Conservation (phyloP, 176 grass and related monocot genomes). For the Oryza officinalis region DNA sequence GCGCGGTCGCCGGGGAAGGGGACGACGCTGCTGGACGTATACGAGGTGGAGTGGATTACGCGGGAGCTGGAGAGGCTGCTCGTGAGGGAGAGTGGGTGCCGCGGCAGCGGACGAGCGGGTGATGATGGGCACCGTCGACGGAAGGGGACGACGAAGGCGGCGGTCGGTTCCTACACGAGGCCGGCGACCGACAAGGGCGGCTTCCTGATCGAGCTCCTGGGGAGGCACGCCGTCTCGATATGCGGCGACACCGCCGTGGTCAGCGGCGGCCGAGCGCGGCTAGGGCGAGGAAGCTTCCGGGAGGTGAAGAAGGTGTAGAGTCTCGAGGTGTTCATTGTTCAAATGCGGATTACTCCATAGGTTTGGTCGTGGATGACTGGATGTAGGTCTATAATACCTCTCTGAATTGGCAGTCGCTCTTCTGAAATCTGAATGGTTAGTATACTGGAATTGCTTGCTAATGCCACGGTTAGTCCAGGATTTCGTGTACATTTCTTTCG, state of each 20-base stretch:
- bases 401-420: not conserved
- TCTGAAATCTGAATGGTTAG: not conserved
- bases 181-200: not conserved
- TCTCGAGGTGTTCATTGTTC: not conserved
- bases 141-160: constrained; percentile 23
- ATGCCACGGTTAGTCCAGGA: not conserved
- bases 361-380: not conserved
- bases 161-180: not conserved
- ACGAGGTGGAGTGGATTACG: constrained; percentile 79
- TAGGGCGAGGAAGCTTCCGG: not conserved
- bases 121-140: not conserved
- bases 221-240: constrained; percentile 45
- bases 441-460: not conserved
- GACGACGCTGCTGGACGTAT: constrained; percentile 59
- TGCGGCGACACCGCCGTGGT: constrained; percentile 31
- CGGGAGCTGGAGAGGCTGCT: constrained; percentile 67
- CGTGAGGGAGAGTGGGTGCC: not conserved
- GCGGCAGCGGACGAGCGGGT: not conserved
- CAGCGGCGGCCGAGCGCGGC: not conserved
- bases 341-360: not conserved
- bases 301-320: constrained; percentile 47
- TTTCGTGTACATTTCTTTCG: not conserved
- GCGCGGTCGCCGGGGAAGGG: not conserved
- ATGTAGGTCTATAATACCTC: constrained; percentile 19
- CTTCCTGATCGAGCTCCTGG: constrained; percentile 33